Percentiles rank a stretch among this genome's conserved stretches.
Conservation (phyloP, 78 protist species). For the Cavenderia fasciculata region DNA sequence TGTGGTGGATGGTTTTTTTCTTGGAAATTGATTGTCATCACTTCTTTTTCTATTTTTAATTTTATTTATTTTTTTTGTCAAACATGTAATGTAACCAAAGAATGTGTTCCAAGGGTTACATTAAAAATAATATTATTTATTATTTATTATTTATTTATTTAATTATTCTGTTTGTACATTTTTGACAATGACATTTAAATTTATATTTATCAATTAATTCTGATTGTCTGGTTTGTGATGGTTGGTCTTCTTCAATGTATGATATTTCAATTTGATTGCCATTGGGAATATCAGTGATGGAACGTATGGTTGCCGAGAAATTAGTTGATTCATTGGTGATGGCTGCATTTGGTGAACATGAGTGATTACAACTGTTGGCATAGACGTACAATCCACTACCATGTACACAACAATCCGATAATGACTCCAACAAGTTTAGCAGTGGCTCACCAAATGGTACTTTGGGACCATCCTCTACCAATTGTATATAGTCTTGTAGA, state of each 20-base stretch:
- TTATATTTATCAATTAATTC: constrained; percentile 11
- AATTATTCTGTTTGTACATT: constrained; percentile 14
- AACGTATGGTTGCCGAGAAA: neutral
- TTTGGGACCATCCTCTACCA: neutral
- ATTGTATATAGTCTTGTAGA: neutral
- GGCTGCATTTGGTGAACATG: constrained; percentile 42
- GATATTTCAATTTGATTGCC: constrained; percentile 15
- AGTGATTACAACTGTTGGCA: constrained; percentile 48
- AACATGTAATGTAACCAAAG: too few relatives aligned
- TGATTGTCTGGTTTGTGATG: neutral
- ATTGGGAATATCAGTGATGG: neutral
- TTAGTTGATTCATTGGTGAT: neutral
- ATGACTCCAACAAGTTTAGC: neutral
- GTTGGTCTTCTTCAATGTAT: constrained; percentile 19
- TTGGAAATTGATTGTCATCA: too few relatives aligned
- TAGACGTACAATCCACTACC: constrained; percentile 32
- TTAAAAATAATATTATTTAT: neutral
- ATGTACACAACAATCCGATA: neutral
- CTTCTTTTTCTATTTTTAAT: too few relatives aligned
- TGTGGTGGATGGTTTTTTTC: too few relatives aligned
- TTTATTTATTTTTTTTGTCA: too few relatives aligned
- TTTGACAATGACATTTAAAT: constrained; percentile 53
- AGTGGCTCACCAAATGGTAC: neutral
- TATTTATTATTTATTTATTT: neutral
- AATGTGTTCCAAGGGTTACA: too few relatives aligned